phyloP scores from a whole-genome alignment of 2,329 filamentous ascomycete genomes.

The Clarireedia homoeocarpa region DNA sequence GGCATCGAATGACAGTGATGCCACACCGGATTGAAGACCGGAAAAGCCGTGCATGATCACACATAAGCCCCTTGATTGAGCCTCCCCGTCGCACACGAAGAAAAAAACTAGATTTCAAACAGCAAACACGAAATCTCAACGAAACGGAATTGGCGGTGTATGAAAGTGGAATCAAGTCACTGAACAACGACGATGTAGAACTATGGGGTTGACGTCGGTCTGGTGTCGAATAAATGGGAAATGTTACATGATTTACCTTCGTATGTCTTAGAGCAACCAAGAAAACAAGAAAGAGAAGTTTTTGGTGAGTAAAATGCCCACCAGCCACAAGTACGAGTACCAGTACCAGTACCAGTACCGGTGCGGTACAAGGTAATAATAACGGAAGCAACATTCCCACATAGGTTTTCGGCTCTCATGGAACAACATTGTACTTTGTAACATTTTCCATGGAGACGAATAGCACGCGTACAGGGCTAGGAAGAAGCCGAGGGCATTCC shows the following conservation, averaged over 20 bases:
- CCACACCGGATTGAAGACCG: constrained; percentile 1
- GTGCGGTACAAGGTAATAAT: too few relatives aligned
- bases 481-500: too few relatives aligned
- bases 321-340: too few relatives aligned
- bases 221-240: not conserved
- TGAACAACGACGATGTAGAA: not conserved
- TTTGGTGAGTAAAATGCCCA: too few relatives aligned
- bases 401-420: too few relatives aligned
- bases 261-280: too few relatives aligned
- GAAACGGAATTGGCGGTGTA: constrained; percentile 2
- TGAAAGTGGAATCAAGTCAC: not conserved
- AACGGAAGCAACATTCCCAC: too few relatives aligned
- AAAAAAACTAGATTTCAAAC: not conserved
- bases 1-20: not conserved
- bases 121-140: not conserved
- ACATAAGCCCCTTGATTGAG: not conserved
- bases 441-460: too few relatives aligned
- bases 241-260: not conserved
- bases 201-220: not conserved
- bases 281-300: too few relatives aligned
- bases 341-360: too few relatives aligned
- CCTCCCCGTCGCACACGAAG: not conserved
- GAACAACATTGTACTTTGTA: too few relatives aligned
- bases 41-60: not conserved
- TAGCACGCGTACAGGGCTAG: too few relatives aligned